A percentile compares a stretch with the other conserved stretches of the same genome.
phyloP scores from a whole-genome alignment of 139 green algal species.

The Chlorella sp. region DNA sequence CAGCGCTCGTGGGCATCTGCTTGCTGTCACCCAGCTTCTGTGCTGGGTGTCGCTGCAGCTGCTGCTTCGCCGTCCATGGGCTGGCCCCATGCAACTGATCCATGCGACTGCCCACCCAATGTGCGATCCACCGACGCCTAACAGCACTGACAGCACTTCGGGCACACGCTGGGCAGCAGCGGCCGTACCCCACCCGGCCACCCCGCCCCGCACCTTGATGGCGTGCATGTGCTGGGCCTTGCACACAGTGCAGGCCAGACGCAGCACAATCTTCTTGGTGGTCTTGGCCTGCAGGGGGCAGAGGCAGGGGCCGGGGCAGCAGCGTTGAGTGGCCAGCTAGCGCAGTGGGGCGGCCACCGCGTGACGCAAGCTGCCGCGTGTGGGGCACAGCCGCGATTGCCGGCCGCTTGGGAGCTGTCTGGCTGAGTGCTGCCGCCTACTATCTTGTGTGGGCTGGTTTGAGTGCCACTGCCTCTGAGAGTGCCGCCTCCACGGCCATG shows the following conservation, averaged over 20 bases:
- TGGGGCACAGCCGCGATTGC: too few relatives aligned
- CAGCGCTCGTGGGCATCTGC: not conserved
- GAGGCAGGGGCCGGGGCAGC: not conserved
- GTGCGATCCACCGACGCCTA: not conserved
- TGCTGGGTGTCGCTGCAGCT: not conserved
- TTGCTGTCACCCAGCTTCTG: not conserved
- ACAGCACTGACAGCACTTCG: not conserved
- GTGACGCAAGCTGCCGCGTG: not conserved
- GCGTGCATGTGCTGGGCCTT: constrained; percentile 94
- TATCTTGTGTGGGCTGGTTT: too few relatives aligned
- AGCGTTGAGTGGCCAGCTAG: too few relatives aligned
- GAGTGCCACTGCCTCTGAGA: too few relatives aligned
- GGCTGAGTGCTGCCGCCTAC: not conserved
- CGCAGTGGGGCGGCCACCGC: not conserved
- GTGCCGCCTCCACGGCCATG: too few relatives aligned
- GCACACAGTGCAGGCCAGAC: constrained; percentile 95
- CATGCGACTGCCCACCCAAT: not conserved
- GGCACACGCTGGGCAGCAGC: not conserved
- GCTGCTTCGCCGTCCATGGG: not conserved
- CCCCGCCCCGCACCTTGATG: constrained; percentile 87
- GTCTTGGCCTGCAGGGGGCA: constrained; percentile 92
- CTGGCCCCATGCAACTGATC: not conserved
- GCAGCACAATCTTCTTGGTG: constrained; percentile 99
- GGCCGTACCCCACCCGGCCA: too few relatives aligned
- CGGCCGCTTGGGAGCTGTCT: too few relatives aligned